These are phyloP conservation scores for Piper longum DNA, from an alignment of 164 flowering plant species.

Conservation along the genomic window DNA sequence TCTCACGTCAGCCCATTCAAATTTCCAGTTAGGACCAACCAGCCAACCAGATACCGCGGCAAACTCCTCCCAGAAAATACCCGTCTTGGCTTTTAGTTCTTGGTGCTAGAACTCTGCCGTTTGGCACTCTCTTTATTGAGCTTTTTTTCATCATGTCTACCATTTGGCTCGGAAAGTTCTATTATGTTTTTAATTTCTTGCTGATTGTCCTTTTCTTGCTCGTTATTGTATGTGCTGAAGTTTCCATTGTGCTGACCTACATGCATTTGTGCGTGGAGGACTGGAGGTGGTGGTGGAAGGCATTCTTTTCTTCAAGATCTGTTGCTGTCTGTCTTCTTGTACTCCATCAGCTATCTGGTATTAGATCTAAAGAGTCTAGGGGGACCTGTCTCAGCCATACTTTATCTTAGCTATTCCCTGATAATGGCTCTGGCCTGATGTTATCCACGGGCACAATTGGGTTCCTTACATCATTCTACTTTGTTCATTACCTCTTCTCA, in stretches of 20 bases:
- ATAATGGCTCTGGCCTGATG: conserved; percentile 28
- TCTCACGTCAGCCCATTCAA: conserved; percentile 22
- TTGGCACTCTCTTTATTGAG: conserved; percentile 31
- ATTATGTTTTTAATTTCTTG: conserved; percentile 32
- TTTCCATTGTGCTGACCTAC: conserved; percentile 31
- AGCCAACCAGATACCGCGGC: conserved; percentile 20
- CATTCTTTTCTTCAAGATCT: conserved; percentile 29
- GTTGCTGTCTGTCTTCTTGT: conserved; percentile 27
- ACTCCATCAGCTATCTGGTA: conserved; percentile 24
- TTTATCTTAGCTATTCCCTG: conserved; percentile 25
- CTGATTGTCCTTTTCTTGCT: conserved; percentile 23
- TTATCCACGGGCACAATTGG: conserved; percentile 29
- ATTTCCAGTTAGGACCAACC: conserved; percentile 27
- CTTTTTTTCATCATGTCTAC: conserved; percentile 32
- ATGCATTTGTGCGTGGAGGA: conserved; percentile 35
- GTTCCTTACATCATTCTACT: conserved; percentile 23
- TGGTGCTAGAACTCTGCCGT: conserved; percentile 34
- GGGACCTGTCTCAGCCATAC: conserved; percentile 26
- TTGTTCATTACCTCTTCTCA: conserved; percentile 30
- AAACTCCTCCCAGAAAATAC: conserved; percentile 24
- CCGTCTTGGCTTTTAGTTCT: conserved; percentile 35
- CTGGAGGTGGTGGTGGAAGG: conserved; percentile 41
- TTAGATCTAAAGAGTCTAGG: conserved; percentile 24
- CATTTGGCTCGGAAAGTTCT: conserved; percentile 33
- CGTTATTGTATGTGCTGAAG: conserved; percentile 27